Conservation (phyloP, 805 yeast genomes). For the Schwanniomyces sp. region DNA sequence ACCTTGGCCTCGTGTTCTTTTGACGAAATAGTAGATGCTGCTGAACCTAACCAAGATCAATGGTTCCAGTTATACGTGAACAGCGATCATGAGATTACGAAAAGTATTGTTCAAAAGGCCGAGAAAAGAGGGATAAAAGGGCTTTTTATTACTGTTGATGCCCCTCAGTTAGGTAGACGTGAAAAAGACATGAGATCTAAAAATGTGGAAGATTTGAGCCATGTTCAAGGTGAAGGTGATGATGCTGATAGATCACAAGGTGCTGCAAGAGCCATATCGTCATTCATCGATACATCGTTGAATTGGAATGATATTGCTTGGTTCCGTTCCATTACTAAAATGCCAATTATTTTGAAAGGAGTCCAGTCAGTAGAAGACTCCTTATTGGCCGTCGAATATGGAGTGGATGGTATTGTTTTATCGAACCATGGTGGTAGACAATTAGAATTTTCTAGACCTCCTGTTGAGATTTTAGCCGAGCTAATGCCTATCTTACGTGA, state of each 20-base stretch:
- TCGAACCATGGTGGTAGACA: slow-evolving; percentile 80
- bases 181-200: slow-evolving; percentile 82
- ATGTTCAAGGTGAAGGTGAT: slow-evolving; percentile 51
- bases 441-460: slow-evolving; percentile 60
- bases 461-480: slow-evolving; percentile 61
- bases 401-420: slow-evolving; percentile 62
- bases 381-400: slow-evolving; percentile 54
- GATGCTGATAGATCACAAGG: slow-evolving; percentile 71
- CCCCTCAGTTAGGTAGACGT: slow-evolving; percentile 87
- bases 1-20: slow-evolving; percentile 86
- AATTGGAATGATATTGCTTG: slow-evolving; percentile 40
- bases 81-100: slow-evolving; percentile 66
- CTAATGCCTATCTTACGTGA: slow-evolving; percentile 45
- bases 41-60: slow-evolving; percentile 65
- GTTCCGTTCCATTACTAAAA: slow-evolving; percentile 37
- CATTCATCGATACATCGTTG: slow-evolving; percentile 60
- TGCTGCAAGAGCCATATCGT: slow-evolving; percentile 83
- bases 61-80: slow-evolving; percentile 91
- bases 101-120: slow-evolving; percentile 64
- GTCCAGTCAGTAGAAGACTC: slow-evolving; percentile 68
- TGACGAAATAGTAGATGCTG: slow-evolving; percentile 79
- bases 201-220: slow-evolving; percentile 45
- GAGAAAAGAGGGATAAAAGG: slow-evolving; percentile 77
- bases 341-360: slow-evolving; percentile 56
- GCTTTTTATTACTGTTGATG: slow-evolving; percentile 86